These are phyloP conservation scores for Eimeria sp. DNA, from an alignment of 169 alveolate genomes.

Conservation along the genomic window DNA sequence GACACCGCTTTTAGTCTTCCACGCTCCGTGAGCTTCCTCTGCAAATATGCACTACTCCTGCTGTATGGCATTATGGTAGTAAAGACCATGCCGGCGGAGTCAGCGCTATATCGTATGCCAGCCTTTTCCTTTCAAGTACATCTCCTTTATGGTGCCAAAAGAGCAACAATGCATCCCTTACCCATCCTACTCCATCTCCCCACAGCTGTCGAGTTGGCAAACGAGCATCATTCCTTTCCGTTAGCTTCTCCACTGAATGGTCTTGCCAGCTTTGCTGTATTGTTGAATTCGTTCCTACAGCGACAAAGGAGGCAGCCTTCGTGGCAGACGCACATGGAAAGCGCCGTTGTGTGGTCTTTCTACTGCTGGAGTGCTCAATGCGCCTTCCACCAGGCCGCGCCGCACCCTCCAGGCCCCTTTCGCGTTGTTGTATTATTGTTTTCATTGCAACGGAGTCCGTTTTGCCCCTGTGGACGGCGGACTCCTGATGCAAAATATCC, in stretches of 20 bases:
- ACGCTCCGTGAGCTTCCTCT: slow-evolving; percentile 73
- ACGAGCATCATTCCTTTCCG: background rate
- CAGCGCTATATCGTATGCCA: background rate
- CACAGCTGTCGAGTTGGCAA: background rate
- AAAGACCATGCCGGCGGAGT: background rate
- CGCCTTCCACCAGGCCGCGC: background rate
- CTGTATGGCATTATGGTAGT: background rate
- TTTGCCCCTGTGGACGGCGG: background rate
- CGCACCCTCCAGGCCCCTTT: background rate
- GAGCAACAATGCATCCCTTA: background rate
- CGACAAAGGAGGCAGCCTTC: slow-evolving; percentile 32
- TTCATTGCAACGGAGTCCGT: background rate
- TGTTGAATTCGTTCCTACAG: background rate
- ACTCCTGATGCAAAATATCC: background rate
- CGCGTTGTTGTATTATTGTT: background rate
- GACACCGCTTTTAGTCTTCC: slow-evolving; percentile 20
- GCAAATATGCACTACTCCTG: background rate
- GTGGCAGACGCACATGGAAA: background rate
- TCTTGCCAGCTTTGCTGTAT: background rate
- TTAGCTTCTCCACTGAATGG: background rate
- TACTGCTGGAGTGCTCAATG: background rate
- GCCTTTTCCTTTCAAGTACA: background rate
- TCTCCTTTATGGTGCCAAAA: background rate
- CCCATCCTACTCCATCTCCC: slow-evolving; percentile 69
- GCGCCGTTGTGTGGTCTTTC: background rate